Base-by-base conservation (phyloP, 257 asterid genomes). In the Scutellaria minor region DNA sequence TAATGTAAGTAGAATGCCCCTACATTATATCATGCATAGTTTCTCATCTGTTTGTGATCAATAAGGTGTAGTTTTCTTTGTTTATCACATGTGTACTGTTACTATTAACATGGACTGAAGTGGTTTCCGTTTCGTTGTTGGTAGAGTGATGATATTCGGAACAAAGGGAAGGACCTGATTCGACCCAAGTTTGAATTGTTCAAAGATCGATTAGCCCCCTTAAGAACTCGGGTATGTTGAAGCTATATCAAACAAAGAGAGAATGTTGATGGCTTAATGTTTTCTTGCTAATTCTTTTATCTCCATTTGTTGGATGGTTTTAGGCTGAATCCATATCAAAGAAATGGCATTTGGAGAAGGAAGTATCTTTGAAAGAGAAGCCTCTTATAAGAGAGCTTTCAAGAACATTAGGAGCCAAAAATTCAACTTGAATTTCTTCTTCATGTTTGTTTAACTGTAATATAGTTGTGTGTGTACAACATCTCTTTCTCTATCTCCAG, bases 311-410 rank as follows among this genome's bases (percentile, higher is more conserved):
- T 22, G 54, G 50, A 39, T 57, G 63, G 20, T 79, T 63, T 68
- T 80, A 88, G 97, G 94, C 88, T 5, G 92, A 83, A 69, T 75
- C 74, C 46, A 46, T 65, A 62, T 84, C 97, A 39, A 84, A 80
- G 78, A 87, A 86, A 83, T 85, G 91, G 95, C 94, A 69, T 80
- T 46, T 80, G 18, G 90, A 90, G 50, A 83, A 80, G 79, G 83
- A 78, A 39, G 83, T 79, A 56, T 58, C 79, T 41, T 3, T 72
- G 52, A 86, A 85, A 76, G 93, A 89, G 81, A 87, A 80, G 42
- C 88, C 95, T 70, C 76, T 90, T 18, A 50, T 85, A 20, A 93
- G 81, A 80, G 92, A 90, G 83, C 95, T 93, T 65, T 86, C 92
- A 18, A 90, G 82, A 75, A 82, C 75, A 60, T 79, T 92, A 11